Evolutionary conservation across 768 basidiomycete species (phyloP), one percentile per base, ranked within the genome.

Genomic region (Basidioascus undulatus): DNA sequence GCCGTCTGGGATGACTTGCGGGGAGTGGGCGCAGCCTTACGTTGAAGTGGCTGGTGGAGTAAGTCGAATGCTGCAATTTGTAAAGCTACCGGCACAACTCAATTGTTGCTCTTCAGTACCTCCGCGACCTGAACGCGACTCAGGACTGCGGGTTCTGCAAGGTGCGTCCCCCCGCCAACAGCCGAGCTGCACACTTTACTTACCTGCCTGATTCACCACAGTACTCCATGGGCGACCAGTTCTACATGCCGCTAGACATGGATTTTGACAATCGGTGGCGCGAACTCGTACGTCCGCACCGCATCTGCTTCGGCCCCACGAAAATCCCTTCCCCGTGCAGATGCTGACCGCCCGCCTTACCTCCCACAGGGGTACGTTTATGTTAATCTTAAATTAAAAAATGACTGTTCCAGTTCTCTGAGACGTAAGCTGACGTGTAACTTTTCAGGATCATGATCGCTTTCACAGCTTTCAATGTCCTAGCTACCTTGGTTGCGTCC

Each of bases 1-100:
- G 1, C 81, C 83, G 0, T 45, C 62, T 2, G 74, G 73, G 3
- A 70, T 82, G 54, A 79, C 74, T 0, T 89, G 84, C 51, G 47
- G 47, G 9, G 48, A 63, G 1, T 89, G 78, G 76, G 75, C 74
- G 0, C 53, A 61, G n/a, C 60, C 69, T 9, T 87, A 81, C 55
- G 68, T 75, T 11, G 45, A 45, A 1, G 55, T 51, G 0, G 64
- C 67, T 37, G 76, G 77, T 0, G 83, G 83, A n/a, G n/a, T n/a
- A n/a, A n/a, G n/a, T n/a, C n/a, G n/a, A n/a, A n/a, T n/a, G n/a
- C n/a, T n/a, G n/a, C n/a, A n/a, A n/a, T n/a, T n/a, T n/a, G n/a
- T n/a, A n/a, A n/a, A n/a, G n/a, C n/a, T n/a, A n/a, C n/a, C n/a
- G n/a, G n/a, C n/a, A n/a, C n/a, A n/a, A n/a, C n/a, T n/a, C n/a